Evolutionary conservation across 768 basidiomycete genomes (phyloP).

Genomic region (Agrocybe pediades): DNA sequence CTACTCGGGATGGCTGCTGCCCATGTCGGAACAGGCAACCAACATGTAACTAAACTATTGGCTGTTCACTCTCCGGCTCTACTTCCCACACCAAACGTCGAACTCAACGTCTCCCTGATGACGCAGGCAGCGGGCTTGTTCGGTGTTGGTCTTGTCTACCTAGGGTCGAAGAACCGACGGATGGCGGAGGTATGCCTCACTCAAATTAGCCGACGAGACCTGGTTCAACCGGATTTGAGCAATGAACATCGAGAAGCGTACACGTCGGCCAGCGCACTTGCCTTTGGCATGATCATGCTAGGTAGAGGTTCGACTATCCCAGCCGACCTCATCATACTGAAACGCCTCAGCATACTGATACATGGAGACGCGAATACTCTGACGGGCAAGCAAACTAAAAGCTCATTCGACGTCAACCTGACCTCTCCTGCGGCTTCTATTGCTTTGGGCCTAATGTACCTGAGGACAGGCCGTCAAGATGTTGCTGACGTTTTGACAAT

Average conservation of each 20-base stretch:
- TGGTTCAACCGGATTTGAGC: slow-evolving; percentile 80
- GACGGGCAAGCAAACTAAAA: slow-evolving; percentile 33
- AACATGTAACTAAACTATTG: slow-evolving; percentile 87
- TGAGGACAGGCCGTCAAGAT: slow-evolving; percentile 81
- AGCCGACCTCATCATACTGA: slow-evolving; percentile 71
- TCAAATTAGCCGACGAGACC: slow-evolving; percentile 78
- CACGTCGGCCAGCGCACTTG: slow-evolving; percentile 83
- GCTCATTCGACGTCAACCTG: slow-evolving; percentile 80
- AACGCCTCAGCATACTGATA: slow-evolving; percentile 71
- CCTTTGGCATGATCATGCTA: slow-evolving; percentile 97
- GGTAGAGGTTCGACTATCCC: slow-evolving; percentile 80
- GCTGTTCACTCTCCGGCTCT: slow-evolving; percentile 94
- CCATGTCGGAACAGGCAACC: slow-evolving; percentile 82
- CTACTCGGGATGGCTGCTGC: slow-evolving; percentile 93
- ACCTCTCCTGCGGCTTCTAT: slow-evolving; percentile 92
- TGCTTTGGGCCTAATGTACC: slow-evolving; percentile 90
- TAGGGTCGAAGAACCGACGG: slow-evolving; percentile 82
- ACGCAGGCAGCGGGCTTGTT: slow-evolving; percentile 89
- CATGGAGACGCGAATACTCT: slow-evolving; percentile 65
- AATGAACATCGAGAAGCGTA: slow-evolving; percentile 93
- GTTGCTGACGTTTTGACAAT: slow-evolving; percentile 85
- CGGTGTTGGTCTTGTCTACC: slow-evolving; percentile 87
- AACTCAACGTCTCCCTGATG: slow-evolving; percentile 87
- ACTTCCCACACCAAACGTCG: slow-evolving; percentile 82
- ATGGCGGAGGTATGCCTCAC: slow-evolving; percentile 92